Evolutionary conservation across 2,329 filamentous ascomycete genomes (phyloP), one percentile per base, ranked within the genome.

Genomic region (Ascochyta pisi): DNA sequence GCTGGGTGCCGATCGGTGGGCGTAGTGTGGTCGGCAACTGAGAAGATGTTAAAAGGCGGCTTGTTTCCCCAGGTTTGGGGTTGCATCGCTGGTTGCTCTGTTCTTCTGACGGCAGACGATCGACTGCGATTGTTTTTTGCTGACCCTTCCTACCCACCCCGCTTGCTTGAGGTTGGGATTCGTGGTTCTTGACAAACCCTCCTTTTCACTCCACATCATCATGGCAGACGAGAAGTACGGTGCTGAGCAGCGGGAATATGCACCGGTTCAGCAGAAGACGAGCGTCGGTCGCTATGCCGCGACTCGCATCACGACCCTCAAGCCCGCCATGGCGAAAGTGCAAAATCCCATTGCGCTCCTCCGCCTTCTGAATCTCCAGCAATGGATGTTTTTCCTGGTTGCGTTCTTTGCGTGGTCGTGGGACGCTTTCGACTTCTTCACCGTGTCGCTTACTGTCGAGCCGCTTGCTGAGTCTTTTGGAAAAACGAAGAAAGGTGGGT

Each of bases 391-490:
- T 71, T 86, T 85, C 69, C 67, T 77, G 7, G 75, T 78, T 35
- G 73, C 76, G 1, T 80, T 80, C 56, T 64, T 79, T 15, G 83
- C 78, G 2, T 86, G 84, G 72, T 63, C 71, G 0, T 77, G 75
- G 74, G 74, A 77, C 35, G 79, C 84, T 0, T 85, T 86, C 53
- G 84, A 87, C 65, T 87, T 86, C 74, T 87, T 86, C 73, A 85
- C 84, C 23, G 84, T 87, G 23, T 85, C 82, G 5, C 71, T 87
- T 46, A 84, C 83, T 0, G 81, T 86, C 15, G 72, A 76, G 6
- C 67, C 84, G 34, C 73, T 87, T 10, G 83, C 84, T 3, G 75
- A 81, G 54, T 70, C 76, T 3, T 87, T 87, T 62, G 77, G 75
- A 44, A 83, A 81, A 60, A 77, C 79, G 3, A 83, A 83, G 45